These are phyloP conservation scores for Mucor velutinosus DNA, from an alignment of 371 early-diverging fungal species.

Conservation along the genomic window DNA sequence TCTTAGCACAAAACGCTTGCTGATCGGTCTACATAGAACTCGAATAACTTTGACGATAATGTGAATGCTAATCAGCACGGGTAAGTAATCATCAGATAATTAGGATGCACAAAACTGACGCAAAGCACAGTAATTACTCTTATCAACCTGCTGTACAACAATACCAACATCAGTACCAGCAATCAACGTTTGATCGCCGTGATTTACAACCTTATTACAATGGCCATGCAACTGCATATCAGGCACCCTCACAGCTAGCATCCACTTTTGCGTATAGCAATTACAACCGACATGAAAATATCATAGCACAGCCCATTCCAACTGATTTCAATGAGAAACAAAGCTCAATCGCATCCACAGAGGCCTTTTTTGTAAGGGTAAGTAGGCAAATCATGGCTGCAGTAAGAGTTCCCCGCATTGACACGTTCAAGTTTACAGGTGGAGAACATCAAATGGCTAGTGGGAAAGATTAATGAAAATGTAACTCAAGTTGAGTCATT, in stretches of 20 bases:
- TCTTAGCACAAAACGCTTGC: background rate
- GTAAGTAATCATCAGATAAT: background rate
- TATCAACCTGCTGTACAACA: background rate
- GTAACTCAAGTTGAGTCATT: constrained; percentile 40
- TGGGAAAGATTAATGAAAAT: constrained; percentile 52
- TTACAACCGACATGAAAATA: background rate
- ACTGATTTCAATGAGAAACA: background rate
- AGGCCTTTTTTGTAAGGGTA: constrained; percentile 2
- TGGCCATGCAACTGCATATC: background rate
- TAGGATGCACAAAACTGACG: background rate
- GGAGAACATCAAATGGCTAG: constrained; percentile 44
- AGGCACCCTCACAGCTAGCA: background rate
- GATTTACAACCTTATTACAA: background rate
- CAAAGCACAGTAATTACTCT: background rate
- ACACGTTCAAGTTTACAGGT: constrained; percentile 32
- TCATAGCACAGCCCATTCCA: background rate
- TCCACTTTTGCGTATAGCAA: background rate
- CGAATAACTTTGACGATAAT: background rate
- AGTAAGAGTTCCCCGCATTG: background rate
- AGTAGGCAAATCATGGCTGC: background rate
- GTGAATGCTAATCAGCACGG: background rate
- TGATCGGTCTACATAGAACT: background rate
- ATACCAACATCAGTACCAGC: background rate
- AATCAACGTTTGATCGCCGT: background rate
- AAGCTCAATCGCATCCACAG: background rate